phyloP scores from a whole-genome alignment of 2,329 filamentous ascomycete genomes.

The Phyllosticta citrichinensis region DNA sequence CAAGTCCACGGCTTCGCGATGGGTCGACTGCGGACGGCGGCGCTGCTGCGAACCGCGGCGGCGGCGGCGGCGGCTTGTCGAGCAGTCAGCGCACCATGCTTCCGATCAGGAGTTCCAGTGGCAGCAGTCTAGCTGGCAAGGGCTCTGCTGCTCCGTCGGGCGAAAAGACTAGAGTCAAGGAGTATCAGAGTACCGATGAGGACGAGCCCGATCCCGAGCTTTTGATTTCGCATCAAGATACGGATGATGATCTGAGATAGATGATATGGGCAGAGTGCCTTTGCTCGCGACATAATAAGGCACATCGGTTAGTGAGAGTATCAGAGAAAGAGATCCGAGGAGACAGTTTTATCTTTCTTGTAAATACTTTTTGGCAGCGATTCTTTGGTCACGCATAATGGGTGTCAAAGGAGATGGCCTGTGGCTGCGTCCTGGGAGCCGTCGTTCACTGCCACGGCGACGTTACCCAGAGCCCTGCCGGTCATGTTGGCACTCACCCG shows the following conservation, averaged over 20 bases:
- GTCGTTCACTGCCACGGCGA: too few species aligned
- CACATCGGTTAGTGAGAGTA: too few species aligned
- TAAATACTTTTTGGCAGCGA: too few species aligned
- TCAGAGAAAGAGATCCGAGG: too few species aligned
- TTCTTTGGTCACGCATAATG: too few species aligned
- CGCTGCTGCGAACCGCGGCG: not conserved
- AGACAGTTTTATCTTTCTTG: too few species aligned
- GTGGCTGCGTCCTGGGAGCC: too few species aligned
- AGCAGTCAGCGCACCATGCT: slow-evolving; percentile 9
- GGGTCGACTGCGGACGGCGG: not conserved
- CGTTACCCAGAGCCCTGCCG: too few species aligned
- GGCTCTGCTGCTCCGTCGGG: not conserved
- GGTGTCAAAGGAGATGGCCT: too few species aligned
- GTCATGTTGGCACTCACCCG: too few species aligned
- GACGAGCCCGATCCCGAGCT: slow-evolving; percentile 40
- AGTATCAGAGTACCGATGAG: slow-evolving; percentile 31
- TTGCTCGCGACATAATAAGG: too few species aligned
- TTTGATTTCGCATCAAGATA: slow-evolving; percentile 38
- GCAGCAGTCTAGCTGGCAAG: slow-evolving; percentile 13
- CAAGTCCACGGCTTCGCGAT: slow-evolving; percentile 7
- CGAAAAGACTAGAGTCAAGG: slow-evolving; percentile 7
- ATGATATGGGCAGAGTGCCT: too few species aligned
- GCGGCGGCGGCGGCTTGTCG: not conserved
- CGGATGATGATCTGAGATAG: slow-evolving; percentile 21
- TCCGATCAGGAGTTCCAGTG: not conserved